Evolutionary conservation across 2,329 filamentous ascomycete species (phyloP), one percentile per base, ranked within the genome.

Genomic region (Colletotrichum nymphaeae): DNA sequence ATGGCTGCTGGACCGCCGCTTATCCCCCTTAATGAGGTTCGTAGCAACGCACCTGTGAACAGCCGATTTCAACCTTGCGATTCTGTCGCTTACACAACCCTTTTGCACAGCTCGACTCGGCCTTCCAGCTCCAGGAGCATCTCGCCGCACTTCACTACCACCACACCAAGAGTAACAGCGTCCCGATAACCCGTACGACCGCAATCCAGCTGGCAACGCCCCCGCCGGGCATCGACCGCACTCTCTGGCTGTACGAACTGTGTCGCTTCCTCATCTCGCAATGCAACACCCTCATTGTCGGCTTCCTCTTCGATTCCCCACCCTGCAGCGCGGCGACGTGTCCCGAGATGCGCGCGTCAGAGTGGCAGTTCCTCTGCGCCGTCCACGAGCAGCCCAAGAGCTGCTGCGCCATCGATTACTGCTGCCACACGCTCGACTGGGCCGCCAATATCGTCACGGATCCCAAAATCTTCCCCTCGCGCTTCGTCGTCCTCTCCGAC

Each of bases 281-380:
- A 84, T 96, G 95, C 81, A 99, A 99, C 85, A 92, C 92, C 75
- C 90, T 99, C 69, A 94, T 98, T 76, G 92, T 98, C 72, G 95
- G 94, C 75, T 96, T 99, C 79, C 95, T 99, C 78, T 94, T 95
- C 81, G 97, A 98, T 83, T 89, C 88, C 56, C 96, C 96, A 7
- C 93, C 96, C 3, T 99, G 97, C 85, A 98, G 95, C 73, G 90
- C 94, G 16, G 88, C 89, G 75, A 98, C 97, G 1, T 99, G 97
- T 80, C 95, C 95, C 37, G 97, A 99, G 84, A 99, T 99, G 97
- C 95, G 97, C 80, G 97, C 97, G 2, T 97, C 94, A 35, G 96
- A 99, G 86, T 99, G 97, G 97, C 97, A 99, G 84, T 99, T 98
- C 80, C 91, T 99, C 60, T 99, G 97, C 85, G 97, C 97, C 63